Conservation (phyloP, 176 grass and related monocot genomes). For the Phoenix dactylifera region DNA sequence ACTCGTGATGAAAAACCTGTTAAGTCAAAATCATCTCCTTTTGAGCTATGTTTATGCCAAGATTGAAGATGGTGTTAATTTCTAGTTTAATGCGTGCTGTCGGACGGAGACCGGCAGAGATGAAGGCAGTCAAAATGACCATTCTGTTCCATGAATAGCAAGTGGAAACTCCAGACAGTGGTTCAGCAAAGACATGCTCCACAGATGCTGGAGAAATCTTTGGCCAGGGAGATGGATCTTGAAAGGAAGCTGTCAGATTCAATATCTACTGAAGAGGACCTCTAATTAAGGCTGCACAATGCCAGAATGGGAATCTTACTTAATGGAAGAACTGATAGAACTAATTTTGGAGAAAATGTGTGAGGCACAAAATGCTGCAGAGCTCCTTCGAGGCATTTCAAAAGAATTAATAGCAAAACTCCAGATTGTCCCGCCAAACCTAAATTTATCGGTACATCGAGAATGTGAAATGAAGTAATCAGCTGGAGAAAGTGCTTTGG, state of each 20-base stretch:
- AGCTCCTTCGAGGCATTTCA: constrained; percentile 45
- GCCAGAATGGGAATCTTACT: constrained; percentile 47
- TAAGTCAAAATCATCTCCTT: constrained; percentile 18
- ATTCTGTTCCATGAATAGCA: constrained; percentile 28
- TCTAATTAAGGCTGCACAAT: constrained; percentile 40
- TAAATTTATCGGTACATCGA: constrained; percentile 24
- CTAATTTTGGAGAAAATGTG: constrained; percentile 38
- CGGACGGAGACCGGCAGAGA: constrained; percentile 30
- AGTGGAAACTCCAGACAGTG: constrained; percentile 27
- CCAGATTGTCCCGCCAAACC: constrained; percentile 24
- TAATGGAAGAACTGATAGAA: constrained; percentile 48
- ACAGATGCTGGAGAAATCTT: constrained; percentile 73
- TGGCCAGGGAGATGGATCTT: constrained; percentile 82
- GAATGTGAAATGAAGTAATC: constrained; percentile 39
- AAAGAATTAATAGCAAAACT: constrained; percentile 46
- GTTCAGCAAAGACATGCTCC: constrained; percentile 58
- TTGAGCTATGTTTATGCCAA: background rate
- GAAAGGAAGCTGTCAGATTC: constrained; percentile 76
- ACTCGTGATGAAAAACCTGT: constrained; percentile 34
- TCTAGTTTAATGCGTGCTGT: background rate
- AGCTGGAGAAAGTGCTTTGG: constrained; percentile 16
- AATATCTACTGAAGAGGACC: constrained; percentile 42
- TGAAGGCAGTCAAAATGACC: constrained; percentile 31
- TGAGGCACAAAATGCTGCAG: constrained; percentile 60
- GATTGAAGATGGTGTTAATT: background rate